Evolutionary conservation across 1,284 basidiomycete genomes (phyloP).

Genomic region (Spongiforma sp.): DNA sequence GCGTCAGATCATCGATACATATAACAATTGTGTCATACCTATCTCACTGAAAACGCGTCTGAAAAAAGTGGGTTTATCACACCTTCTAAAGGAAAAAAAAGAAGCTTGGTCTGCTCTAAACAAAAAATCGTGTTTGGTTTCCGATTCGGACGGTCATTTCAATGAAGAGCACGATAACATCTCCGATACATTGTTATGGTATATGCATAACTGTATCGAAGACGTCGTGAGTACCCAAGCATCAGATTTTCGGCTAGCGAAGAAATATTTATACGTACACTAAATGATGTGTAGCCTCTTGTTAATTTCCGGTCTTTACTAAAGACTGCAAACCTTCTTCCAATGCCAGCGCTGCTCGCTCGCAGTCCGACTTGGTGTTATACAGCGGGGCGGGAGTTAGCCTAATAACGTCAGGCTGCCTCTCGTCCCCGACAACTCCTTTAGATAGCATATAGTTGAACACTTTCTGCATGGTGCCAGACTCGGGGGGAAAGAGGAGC

Average conservation of each 20-base stretch:
- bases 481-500: constrained; percentile 69
- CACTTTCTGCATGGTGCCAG: constrained; percentile 74
- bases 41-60: too few relatives aligned
- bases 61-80: too few relatives aligned
- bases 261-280: neutral
- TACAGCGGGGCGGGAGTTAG: constrained; percentile 87
- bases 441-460: constrained; percentile 62
- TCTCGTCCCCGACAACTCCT: constrained; percentile 90
- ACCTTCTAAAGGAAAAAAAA: too few relatives aligned
- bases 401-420: constrained; percentile 89
- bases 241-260: too few relatives aligned
- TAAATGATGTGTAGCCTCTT: constrained; percentile 7
- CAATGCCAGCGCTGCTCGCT: constrained; percentile 66
- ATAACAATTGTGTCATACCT: too few relatives aligned
- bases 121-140: constrained; percentile 42
- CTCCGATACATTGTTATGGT: constrained; percentile 56
- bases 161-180: constrained; percentile 62
- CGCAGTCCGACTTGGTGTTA: constrained; percentile 80
- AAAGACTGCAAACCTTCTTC: constrained; percentile 54
- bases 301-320: constrained; percentile 16
- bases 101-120: too few relatives aligned
- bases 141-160: constrained; percentile 51
- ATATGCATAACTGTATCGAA: constrained; percentile 47
- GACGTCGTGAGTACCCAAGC: constrained; percentile 8
- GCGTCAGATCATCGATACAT: too few relatives aligned